phyloP scores from a whole-genome alignment of 1,284 basidiomycete genomes.

The Pseudozyma thailandica region DNA sequence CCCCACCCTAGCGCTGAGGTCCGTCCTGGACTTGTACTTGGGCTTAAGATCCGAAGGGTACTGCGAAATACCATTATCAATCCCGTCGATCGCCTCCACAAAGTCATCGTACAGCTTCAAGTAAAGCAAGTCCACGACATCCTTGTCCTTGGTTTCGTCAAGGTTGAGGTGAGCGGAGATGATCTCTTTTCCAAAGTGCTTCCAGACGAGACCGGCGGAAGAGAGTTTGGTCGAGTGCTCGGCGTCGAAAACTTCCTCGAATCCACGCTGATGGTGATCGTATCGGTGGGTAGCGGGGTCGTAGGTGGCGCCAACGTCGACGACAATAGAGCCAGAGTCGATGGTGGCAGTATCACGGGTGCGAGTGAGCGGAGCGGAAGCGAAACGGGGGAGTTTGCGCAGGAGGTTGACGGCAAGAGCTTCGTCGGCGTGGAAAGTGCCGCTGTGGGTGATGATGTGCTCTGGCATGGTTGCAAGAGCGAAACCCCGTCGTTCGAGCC shows the following conservation, averaged over 20 bases:
- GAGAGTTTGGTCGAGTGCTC: conserved; percentile 85
- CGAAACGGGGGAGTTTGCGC: conserved; percentile 80
- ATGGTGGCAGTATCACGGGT: conserved; percentile 83
- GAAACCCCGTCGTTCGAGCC: too few relatives aligned
- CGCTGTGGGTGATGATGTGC: conserved; percentile 79
- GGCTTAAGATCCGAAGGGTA: conserved; percentile 55
- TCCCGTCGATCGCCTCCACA: conserved; percentile 92
- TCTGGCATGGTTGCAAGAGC: conserved; percentile 29
- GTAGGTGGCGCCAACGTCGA: conserved; percentile 95
- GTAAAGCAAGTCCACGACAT: conserved; percentile 80
- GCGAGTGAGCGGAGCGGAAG: conserved; percentile 69
- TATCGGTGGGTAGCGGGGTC: conserved; percentile 81
- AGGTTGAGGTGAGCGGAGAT: conserved; percentile 77
- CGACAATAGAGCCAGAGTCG: conserved; percentile 90
- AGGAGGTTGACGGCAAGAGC: conserved; percentile 92
- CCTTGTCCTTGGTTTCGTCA: conserved; percentile 70
- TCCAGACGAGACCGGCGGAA: conserved; percentile 84
- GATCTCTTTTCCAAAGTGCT: conserved; percentile 89
- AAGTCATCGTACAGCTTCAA: conserved; percentile 90
- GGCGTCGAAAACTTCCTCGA: conserved; percentile 86
- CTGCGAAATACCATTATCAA: conserved; percentile 74
- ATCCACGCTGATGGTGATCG: conserved; percentile 97
- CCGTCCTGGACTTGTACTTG: conserved; percentile 63
- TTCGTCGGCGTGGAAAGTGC: conserved; percentile 96
- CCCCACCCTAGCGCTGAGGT: conserved; percentile 62